Conservation (phyloP, 495 filamentous ascomycete species). For the Aspergillus panamensis region DNA sequence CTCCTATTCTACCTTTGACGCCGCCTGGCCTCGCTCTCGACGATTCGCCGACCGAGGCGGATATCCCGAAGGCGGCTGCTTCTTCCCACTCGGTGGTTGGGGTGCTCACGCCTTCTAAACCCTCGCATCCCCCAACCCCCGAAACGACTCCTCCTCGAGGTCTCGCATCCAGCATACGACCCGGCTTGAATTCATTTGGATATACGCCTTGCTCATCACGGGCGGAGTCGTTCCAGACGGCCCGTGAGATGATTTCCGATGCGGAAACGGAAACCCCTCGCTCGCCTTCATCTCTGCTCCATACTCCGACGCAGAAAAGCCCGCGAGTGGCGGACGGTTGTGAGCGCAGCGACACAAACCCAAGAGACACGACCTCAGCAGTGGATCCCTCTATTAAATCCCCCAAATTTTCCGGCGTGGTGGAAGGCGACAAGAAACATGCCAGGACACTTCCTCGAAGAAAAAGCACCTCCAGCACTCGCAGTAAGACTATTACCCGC, state of each 20-base stretch:
- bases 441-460: neutral
- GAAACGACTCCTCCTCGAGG: conserved; percentile 67
- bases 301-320: conserved; percentile 30
- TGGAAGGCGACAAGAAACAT: conserved; percentile 1
- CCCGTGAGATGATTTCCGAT: conserved; percentile 61
- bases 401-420: neutral
- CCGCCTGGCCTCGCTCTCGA: conserved; percentile 34
- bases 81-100: conserved; percentile 27
- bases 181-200: conserved; percentile 34
- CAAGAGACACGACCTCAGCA: neutral
- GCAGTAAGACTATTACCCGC: neutral
- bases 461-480: neutral
- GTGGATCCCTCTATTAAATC: neutral
- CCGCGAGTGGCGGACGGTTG: conserved; percentile 6
- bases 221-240: conserved; percentile 71
- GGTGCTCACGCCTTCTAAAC: conserved; percentile 55
- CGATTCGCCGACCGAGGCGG: conserved; percentile 18
- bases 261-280: conserved; percentile 54
- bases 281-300: conserved; percentile 32
- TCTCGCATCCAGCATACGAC: conserved; percentile 38
- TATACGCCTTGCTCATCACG: conserved; percentile 48
- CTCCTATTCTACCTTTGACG: conserved; percentile 39
- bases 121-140: conserved; percentile 67
- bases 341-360: conserved; percentile 1
- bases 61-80: conserved; percentile 22